Base-by-base conservation (phyloP, 257 asterid species). In the Nicotiana attenuata region DNA sequence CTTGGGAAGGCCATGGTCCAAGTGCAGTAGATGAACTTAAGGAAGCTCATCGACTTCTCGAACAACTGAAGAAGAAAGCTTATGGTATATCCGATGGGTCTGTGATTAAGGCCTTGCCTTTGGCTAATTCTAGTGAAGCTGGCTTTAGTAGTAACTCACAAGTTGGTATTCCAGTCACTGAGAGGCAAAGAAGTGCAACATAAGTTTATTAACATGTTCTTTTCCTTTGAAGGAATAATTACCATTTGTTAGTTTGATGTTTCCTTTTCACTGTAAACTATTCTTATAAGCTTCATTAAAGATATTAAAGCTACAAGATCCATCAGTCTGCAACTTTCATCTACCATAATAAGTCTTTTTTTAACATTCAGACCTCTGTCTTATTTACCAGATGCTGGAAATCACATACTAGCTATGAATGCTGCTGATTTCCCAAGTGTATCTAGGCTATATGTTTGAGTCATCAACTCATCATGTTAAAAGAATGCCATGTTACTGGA, bases 1-100 rank as follows among this genome's bases (percentile, higher is more conserved):
- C 92, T 81, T 90, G 93, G 94, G 92, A 91, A 85, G 94, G 90
- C 56, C 98, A 92, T 6, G 97, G 98, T 38, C 89, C 91, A 33
- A 89, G 91, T 65, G 97, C 93, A 52, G 80, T 87, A 85, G 96
- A 94, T 19, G 96, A 96, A 85, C 90, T 88, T 79, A 84, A 88
- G 45, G 98, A 92, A 90, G 99, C 98, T 68, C 79, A 76, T 47
- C 76, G 63, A 82, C 83, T 91, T 64, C 91, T 94, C 64, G 92
- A 92, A 67, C 89, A 91, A n/a, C 81, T 96, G 60, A 92, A 87
- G 91, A 82, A 81, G 81, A 93, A 91, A 87, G 93, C 88, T 56
- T 77, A 85, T 66, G 83, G 77, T 77, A 76, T 84, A 50, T 84
- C 92, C 6, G 78, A 83, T 10, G 93, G 87, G 79, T 61, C 88